A percentile compares a stretch with the other conserved stretches of the same genome.
These are phyloP conservation scores for Lyophyllum decastes DNA, from an alignment of 768 basidiomycete genomes.

Conservation along the genomic window DNA sequence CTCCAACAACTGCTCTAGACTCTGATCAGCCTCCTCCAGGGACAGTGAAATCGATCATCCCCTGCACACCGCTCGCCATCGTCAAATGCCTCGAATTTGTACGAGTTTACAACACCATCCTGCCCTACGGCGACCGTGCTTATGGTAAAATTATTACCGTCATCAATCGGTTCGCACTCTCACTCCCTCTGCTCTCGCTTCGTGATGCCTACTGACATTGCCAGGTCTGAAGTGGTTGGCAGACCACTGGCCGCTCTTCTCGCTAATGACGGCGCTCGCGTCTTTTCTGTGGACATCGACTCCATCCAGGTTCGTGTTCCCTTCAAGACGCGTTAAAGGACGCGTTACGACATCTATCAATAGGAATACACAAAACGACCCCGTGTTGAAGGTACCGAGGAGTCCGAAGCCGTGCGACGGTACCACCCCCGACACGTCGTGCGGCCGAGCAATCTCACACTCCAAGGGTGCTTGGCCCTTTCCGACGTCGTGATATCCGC, in stretches of 20 bases:
- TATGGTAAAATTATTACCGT: constrained; percentile 93
- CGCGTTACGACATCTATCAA: background rate
- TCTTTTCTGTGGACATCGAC: constrained; percentile 94
- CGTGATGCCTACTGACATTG: constrained; percentile 4
- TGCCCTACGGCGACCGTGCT: constrained; percentile 93
- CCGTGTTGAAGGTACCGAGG: constrained; percentile 34
- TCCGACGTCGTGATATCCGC: constrained; percentile 96
- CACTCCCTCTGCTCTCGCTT: background rate
- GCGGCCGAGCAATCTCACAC: constrained; percentile 62
- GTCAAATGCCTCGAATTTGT: constrained; percentile 92
- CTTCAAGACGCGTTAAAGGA: too few relatives aligned
- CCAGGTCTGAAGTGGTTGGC: constrained; percentile 94
- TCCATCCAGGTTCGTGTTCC: constrained; percentile 70
- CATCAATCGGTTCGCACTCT: constrained; percentile 75
- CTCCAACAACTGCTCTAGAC: constrained; percentile 32
- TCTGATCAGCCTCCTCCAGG: constrained; percentile 75
- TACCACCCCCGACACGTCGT: constrained; percentile 88
- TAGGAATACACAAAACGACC: constrained; percentile 95
- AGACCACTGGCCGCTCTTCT: constrained; percentile 94
- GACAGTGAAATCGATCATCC: constrained; percentile 93
- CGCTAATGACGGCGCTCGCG: constrained; percentile 95
- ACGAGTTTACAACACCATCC: constrained; percentile 90
- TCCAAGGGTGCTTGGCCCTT: constrained; percentile 78
- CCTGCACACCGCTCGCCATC: constrained; percentile 95
- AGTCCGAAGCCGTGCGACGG: constrained; percentile 41